Evolutionary conservation across 2,329 filamentous ascomycete species (phyloP), one percentile per base, ranked within the genome.

Genomic region (Penicillium palitans): DNA sequence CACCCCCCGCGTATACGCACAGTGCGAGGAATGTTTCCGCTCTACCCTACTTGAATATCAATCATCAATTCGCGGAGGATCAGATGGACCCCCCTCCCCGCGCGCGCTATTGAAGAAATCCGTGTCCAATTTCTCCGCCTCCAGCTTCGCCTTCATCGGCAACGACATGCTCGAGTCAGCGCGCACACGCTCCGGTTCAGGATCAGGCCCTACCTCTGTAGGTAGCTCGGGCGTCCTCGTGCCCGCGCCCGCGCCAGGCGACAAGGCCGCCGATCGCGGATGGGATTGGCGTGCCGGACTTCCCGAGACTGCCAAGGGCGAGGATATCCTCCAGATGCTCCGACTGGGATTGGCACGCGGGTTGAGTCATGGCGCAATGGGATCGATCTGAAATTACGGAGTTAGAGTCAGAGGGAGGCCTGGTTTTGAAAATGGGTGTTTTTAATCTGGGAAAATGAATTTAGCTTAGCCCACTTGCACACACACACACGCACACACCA

Each of bases 1-100:
- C 17, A 83, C 87, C 6, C 83, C 85, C 19, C 84, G 88, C 51
- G 87, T 96, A 8, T 91, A 88, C 69, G 78, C 81, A 0, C 87
- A 89, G 25, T 91, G 89, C 70, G 88, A 91, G 63, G 89, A 91
- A 68, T 93, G 92, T 70, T 86, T 96, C 70, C 79, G 84, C 61
- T 84, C 91, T 1, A 89, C 92, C 6, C 78, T 96, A 24, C 80
- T 86, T n/a, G 88, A 90, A 6, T 86, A 84, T 17, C 85, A 87
- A 48, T 87, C 85, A 10, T 53, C 75, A 80, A 55, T 85, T 82
- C 61, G 62, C 29, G 58, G 62, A 4, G 53, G 59, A 10, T 55
- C 55, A 10, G 55, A 61, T 15, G 55, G 58, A 8, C 73, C 73
- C 1, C 72, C 87, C 0, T 84, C 85, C 17, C 88, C 88, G 0